A percentile compares a stretch with the other conserved stretches of the same genome.
phyloP scores from a whole-genome alignment of 75 land plant genomes.

The Larix kaempferi region DNA sequence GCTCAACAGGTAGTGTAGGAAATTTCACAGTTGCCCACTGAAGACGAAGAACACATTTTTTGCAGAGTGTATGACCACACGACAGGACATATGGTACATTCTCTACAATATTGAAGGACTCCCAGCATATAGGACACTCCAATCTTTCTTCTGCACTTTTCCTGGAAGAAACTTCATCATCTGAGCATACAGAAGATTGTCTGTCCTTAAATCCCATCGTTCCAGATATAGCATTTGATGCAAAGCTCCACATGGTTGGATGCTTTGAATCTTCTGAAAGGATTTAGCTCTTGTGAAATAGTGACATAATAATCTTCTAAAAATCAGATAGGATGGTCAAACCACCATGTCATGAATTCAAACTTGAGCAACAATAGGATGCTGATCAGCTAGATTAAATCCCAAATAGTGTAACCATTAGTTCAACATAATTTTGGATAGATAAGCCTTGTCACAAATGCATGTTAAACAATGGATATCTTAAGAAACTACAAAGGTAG shows the following conservation, averaged over 20 bases:
- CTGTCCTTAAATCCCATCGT: conserved; percentile 24
- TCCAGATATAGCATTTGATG: conserved; percentile 48
- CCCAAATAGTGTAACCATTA: too few relatives aligned
- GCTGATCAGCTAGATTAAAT: too few relatives aligned
- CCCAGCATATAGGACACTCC: conserved; percentile 98
- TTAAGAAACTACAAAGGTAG: too few relatives aligned
- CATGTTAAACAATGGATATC: too few relatives aligned
- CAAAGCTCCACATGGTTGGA: conserved; percentile 56
- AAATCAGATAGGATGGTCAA: too few relatives aligned
- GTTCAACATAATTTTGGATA: too few relatives aligned
- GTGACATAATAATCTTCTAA: too few relatives aligned
- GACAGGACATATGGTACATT: conserved; percentile 92
- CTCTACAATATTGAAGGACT: conserved; percentile 80
- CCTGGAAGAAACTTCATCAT: conserved; percentile 58
- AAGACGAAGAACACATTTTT: conserved; percentile 75
- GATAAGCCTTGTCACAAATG: too few relatives aligned
- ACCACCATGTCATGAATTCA: too few relatives aligned
- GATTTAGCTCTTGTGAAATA: too few relatives aligned
- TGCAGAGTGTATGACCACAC: conserved; percentile 99
- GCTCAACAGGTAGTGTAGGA: conserved; percentile 67
- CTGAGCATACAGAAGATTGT: conserved; percentile 41
- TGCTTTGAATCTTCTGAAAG: too few relatives aligned
- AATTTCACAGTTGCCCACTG: conserved; percentile 88
- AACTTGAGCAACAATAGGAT: too few relatives aligned
- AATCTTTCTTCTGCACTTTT: conserved; percentile 73